phyloP scores from a whole-genome alignment of 73 alveolate genomes.

The Paramecium pentaurelia region DNA sequence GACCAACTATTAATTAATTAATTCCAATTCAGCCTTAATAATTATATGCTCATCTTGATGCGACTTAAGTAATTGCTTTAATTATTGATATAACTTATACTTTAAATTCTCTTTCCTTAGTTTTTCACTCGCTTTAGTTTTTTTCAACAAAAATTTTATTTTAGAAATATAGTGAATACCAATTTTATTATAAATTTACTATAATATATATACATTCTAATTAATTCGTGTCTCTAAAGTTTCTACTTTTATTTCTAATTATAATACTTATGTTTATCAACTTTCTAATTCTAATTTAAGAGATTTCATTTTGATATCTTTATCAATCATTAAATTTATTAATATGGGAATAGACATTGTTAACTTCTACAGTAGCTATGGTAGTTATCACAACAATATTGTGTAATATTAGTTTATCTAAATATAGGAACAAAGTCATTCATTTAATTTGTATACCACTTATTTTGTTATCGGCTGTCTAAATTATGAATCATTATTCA shows the following conservation, averaged over 20 bases:
- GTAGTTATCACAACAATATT: constrained; percentile 24
- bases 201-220: not conserved
- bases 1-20: not conserved
- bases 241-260: not conserved
- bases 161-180: too few species aligned
- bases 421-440: not conserved
- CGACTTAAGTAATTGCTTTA: not conserved
- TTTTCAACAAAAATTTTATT: not conserved
- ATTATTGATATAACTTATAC: not conserved
- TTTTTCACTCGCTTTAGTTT: not conserved
- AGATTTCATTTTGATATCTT: not conserved
- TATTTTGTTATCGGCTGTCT: not conserved
- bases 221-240: not conserved
- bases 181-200: too few species aligned
- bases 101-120: not conserved
- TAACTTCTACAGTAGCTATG: constrained; percentile 11
- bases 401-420: not conserved
- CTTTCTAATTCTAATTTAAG: not conserved
- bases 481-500: not conserved
- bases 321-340: constrained; percentile 19
- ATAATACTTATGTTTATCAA: not conserved
- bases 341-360: not conserved
- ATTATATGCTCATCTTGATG: not conserved
- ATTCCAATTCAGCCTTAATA: not conserved
- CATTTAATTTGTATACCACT: not conserved